Percentiles rank a stretch among this genome's conserved stretches.
These are phyloP conservation scores for Cyberlindnera mrakii DNA, from an alignment of 805 yeast genomes.

Conservation along the genomic window DNA sequence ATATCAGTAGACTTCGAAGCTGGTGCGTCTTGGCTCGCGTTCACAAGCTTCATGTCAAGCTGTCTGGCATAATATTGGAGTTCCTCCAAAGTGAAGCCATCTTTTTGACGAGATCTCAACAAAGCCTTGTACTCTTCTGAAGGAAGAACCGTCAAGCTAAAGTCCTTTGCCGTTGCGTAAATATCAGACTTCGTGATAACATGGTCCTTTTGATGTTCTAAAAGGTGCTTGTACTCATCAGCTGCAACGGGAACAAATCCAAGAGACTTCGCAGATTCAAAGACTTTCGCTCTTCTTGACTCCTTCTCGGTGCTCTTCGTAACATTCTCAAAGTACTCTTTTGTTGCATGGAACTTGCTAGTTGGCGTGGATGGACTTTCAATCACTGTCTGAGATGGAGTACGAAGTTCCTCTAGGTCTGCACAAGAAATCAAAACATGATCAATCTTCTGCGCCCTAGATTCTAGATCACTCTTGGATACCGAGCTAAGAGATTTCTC, in stretches of 20 bases:
- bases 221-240: conserved; percentile 28
- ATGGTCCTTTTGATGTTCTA: conserved; percentile 26
- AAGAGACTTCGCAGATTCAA: conserved; percentile 28
- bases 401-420: conserved; percentile 8
- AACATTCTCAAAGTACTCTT: conserved; percentile 29
- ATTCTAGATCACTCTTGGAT: conserved; percentile 25
- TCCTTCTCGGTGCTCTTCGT: conserved; percentile 24
- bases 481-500: conserved; percentile 14
- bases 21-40: conserved; percentile 9
- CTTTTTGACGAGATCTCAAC: conserved; percentile 23
- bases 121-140: conserved; percentile 36
- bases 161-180: conserved; percentile 31
- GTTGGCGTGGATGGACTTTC: conserved; percentile 15
- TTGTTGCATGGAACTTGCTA: conserved; percentile 28
- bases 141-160: conserved; percentile 39
- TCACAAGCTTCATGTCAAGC: conserved; percentile 30
- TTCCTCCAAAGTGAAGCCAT: conserved; percentile 25
- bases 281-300: conserved; percentile 21
- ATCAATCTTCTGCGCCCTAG: conserved; percentile 25
- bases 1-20: too few relatives aligned
- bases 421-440: conserved; percentile 24
- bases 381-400: not conserved
- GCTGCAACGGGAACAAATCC: conserved; percentile 29
- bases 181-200: conserved; percentile 28
- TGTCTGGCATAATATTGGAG: conserved; percentile 29